Conservation (phyloP, 2,329 filamentous ascomycete genomes). For the Ophiocordyceps robertsii region DNA sequence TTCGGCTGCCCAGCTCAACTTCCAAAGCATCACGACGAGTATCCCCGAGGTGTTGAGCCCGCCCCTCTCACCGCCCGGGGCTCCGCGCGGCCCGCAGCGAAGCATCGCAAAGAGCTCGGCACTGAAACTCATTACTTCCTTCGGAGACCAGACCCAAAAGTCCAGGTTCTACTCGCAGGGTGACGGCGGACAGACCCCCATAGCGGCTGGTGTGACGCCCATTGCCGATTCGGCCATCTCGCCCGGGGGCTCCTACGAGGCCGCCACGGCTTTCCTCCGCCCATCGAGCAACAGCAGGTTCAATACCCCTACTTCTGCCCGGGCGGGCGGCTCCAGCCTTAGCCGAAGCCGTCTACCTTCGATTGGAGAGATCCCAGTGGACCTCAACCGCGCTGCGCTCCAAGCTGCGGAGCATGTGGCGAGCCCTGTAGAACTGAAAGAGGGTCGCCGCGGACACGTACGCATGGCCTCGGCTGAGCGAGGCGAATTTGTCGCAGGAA, state of each 20-base stretch:
- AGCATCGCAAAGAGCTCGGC: constrained; percentile 68
- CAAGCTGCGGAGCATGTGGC: constrained; percentile 11
- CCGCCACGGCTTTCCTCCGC: constrained; percentile 53
- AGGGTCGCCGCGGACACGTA: constrained; percentile 16
- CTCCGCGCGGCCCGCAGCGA: constrained; percentile 43
- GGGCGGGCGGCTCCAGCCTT: constrained; percentile 43
- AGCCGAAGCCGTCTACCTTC: constrained; percentile 57
- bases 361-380: constrained; percentile 47
- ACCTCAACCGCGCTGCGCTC: constrained; percentile 17
- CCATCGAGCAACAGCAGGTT: constrained; percentile 54
- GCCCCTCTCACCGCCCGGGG: constrained; percentile 58
- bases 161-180: constrained; percentile 48
- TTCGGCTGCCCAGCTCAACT: constrained; percentile 50
- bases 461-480: constrained; percentile 27
- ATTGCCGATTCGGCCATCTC: constrained; percentile 61
- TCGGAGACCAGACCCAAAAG: constrained; percentile 50
- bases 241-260: constrained; percentile 49
- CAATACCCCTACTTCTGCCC: constrained; percentile 56
- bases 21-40: constrained; percentile 37
- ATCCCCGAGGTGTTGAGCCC: constrained; percentile 54
- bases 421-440: constrained; percentile 12
- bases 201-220: constrained; percentile 72
- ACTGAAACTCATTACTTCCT: constrained; percentile 83
- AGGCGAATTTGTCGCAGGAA: constrained; percentile 25
- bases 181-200: constrained; percentile 56